phyloP scores from a whole-genome alignment of 805 yeast genomes.

The Alloascoidea africana region DNA sequence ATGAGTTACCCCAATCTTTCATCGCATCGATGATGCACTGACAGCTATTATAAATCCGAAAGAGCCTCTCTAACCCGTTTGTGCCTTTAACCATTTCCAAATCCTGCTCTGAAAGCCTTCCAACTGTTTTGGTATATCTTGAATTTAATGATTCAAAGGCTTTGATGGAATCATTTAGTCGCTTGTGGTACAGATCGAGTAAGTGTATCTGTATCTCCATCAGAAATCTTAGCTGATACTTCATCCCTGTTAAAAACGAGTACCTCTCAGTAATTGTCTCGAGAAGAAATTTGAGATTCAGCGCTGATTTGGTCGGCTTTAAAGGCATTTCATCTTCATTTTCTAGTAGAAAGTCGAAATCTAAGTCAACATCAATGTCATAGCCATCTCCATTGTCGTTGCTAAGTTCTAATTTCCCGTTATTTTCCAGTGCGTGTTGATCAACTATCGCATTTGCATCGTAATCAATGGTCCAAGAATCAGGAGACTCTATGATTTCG shows the following conservation, averaged over 20 bases:
- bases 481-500: slow-evolving; percentile 30
- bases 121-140: slow-evolving; percentile 18
- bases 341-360: too few species aligned
- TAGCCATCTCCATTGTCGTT: too few species aligned
- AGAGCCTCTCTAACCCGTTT: slow-evolving; percentile 24
- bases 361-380: too few species aligned
- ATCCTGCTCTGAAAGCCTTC: slow-evolving; percentile 16
- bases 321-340: slow-evolving; percentile 20
- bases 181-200: slow-evolving; percentile 33
- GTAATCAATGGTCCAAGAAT: slow-evolving; percentile 42
- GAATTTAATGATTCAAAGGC: slow-evolving; percentile 26
- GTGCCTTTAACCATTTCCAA: slow-evolving; percentile 16
- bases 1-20: slow-evolving; percentile 23
- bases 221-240: slow-evolving; percentile 39
- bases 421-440: too few species aligned
- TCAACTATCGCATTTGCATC: slow-evolving; percentile 27
- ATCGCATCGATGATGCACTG: slow-evolving; percentile 23
- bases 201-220: slow-evolving; percentile 42
- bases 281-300: slow-evolving; percentile 37
- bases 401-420: too few species aligned
- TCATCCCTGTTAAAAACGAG: slow-evolving; percentile 24
- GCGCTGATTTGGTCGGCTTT: slow-evolving; percentile 51
- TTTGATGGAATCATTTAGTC: slow-evolving; percentile 24
- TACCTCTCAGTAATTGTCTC: slow-evolving; percentile 42
- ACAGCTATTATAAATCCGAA: slow-evolving; percentile 22